Conservation (phyloP, 2,329 filamentous ascomycete genomes). For the Lachnellula willkommii region DNA sequence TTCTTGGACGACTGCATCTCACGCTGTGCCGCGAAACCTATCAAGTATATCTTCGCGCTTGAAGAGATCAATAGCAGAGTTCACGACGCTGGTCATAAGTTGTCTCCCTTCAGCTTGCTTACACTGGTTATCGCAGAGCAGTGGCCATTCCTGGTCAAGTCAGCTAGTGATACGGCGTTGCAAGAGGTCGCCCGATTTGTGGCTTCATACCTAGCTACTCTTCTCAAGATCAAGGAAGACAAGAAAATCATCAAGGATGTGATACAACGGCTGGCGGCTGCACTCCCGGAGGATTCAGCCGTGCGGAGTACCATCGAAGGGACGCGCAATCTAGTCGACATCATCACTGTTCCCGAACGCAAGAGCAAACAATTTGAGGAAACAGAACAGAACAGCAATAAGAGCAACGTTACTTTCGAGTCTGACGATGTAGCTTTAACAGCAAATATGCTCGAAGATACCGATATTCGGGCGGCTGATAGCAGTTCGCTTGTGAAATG, state of each 20-base stretch:
- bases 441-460: constrained; percentile 13
- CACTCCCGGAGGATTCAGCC: constrained; percentile 36
- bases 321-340: constrained; percentile 24
- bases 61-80: constrained; percentile 44
- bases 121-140: constrained; percentile 71
- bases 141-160: constrained; percentile 60
- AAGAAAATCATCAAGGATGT: constrained; percentile 40
- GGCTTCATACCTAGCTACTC: constrained; percentile 49
- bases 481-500: constrained; percentile 55
- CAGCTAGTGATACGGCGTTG: constrained; percentile 39
- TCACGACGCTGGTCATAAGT: constrained; percentile 27
- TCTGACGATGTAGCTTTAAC: constrained; percentile 15
- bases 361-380: not conserved
- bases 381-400: not conserved
- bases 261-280: constrained; percentile 37
- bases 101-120: constrained; percentile 55
- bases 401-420: constrained; percentile 5
- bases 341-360: constrained; percentile 19
- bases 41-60: constrained; percentile 75
- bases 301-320: constrained; percentile 22
- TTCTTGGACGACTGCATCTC: constrained; percentile 81
- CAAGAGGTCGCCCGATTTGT: constrained; percentile 53
- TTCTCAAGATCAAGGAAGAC: constrained; percentile 49
- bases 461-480: constrained; percentile 33
- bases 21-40: constrained; percentile 68